Percentiles rank a stretch among this genome's conserved stretches.
Conservation (phyloP, 139 green algal genomes). For the Chlorella sp. region DNA sequence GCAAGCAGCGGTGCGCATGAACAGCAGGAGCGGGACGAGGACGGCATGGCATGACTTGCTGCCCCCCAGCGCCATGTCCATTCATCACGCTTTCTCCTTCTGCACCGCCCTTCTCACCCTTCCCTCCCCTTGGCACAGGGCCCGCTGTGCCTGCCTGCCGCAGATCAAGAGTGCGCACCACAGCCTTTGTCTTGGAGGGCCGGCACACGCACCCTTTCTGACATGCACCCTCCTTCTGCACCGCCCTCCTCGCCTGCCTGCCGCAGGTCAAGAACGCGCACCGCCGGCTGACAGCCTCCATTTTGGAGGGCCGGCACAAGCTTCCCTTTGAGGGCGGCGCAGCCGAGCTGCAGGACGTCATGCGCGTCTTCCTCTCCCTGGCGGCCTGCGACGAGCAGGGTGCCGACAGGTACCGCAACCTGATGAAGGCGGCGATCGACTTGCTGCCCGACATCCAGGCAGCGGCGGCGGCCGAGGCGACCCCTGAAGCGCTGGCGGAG, state of each 20-base stretch:
- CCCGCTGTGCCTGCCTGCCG: not conserved
- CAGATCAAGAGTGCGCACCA: slow-evolving; percentile 27
- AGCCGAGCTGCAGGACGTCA: slow-evolving; percentile 32
- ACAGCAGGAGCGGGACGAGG: too few relatives aligned
- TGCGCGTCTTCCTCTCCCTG: slow-evolving; percentile 23
- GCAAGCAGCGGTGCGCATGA: too few relatives aligned
- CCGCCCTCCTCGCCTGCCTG: not conserved
- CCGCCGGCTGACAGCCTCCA: slow-evolving; percentile 13
- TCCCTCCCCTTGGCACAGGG: too few relatives aligned
- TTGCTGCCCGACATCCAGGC: slow-evolving; percentile 28
- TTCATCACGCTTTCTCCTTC: too few relatives aligned
- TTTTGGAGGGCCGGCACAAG: slow-evolving; percentile 23
- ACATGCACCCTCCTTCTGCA: not conserved
- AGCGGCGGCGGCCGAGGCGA: not conserved
- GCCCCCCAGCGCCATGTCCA: too few relatives aligned
- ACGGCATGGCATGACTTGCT: too few relatives aligned
- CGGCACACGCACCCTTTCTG: not conserved
- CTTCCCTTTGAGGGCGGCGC: slow-evolving; percentile 18
- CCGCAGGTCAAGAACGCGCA: slow-evolving; percentile 29
- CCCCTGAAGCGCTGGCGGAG: slow-evolving; percentile 1
- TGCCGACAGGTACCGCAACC: not conserved
- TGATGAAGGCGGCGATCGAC: not conserved
- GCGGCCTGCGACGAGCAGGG: not conserved
- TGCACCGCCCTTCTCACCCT: too few relatives aligned
- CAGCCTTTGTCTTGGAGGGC: slow-evolving; percentile 15